A percentile compares a stretch with the other conserved stretches of the same genome.
Conservation (phyloP, 2,329 filamentous ascomycete species). For the Fusarium abutilonis region DNA sequence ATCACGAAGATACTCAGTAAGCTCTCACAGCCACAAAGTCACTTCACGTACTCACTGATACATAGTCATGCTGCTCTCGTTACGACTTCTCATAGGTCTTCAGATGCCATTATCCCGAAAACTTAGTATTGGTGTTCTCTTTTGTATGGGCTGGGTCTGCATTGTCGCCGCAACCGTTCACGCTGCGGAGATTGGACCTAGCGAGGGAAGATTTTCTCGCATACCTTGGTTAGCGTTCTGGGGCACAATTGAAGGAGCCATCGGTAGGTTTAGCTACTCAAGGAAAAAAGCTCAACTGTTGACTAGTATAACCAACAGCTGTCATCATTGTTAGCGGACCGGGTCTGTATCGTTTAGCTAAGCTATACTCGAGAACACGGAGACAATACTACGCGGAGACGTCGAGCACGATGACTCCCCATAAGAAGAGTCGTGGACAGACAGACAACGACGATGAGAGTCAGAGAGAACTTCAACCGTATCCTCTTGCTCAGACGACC, state of each 20-base stretch:
- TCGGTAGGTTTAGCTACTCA: not conserved
- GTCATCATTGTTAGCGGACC: slow-evolving; percentile 1
- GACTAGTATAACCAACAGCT: not conserved
- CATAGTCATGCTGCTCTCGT: not conserved
- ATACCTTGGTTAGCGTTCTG: slow-evolving; percentile 3
- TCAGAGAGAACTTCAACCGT: not conserved
- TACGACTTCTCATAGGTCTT: not conserved
- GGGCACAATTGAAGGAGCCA: not conserved
- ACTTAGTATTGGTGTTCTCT: not conserved
- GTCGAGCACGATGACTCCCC: not conserved
- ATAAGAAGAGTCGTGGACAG: not conserved
- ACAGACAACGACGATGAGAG: not conserved
- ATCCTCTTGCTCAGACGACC: not conserved
- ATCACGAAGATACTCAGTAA: not conserved
- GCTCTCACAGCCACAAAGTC: not conserved
- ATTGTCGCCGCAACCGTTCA: not conserved
- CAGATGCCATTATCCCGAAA: not conserved
- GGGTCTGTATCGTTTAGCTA: not conserved
- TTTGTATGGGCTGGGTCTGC: not conserved
- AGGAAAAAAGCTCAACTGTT: not conserved
- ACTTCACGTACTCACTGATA: not conserved
- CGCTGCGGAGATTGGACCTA: not conserved
- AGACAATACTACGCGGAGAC: slow-evolving; percentile 1
- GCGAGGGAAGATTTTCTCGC: not conserved
- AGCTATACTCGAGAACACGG: not conserved